Evolutionary conservation across 2,329 filamentous ascomycete genomes (phyloP), one percentile per base, ranked within the genome.

Genomic region (Penicillium sp.): DNA sequence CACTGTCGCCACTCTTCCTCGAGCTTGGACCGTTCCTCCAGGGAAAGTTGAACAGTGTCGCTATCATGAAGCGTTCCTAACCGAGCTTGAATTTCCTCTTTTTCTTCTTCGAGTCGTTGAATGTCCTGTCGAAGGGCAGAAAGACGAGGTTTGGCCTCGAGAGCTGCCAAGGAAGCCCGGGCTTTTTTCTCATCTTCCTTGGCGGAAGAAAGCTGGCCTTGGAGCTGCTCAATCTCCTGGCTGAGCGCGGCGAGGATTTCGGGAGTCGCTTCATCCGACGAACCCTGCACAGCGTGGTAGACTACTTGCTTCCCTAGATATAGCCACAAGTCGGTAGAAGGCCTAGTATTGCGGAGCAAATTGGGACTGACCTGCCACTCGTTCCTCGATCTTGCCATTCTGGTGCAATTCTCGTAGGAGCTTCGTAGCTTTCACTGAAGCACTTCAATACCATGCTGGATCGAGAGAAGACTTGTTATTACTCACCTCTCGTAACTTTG

Each of bases 381-480:
- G 78, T 43, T 78, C 80, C 59, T 80, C 80, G 37, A 87, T 80
- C 56, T 80, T 68, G 9, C 78, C 78, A 37, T 74, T 75, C 56
- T 84, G 81, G 52, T 82, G 78, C 64, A 87, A 70, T 51, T 85
- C 82, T 58, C 82, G 83, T 29, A 87, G 69, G 28, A 80, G 62
- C 66, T 85, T 87, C 25, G 76, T 76, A 23, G 82, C 76, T 38
- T 80, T 74, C 10, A 81, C 80, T 61, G 39, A 15, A 8, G 10
- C 4, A 40, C 27, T 2, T 27, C 20, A 31, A 38, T 23, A 48
- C 28, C 27, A 20, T 10, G 25, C 31, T 32, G 38, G 18, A 39
- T 20, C 27, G 31, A 27, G n/a, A 12, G 13, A 45, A 32, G 31
- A 12, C 15, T 13, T 3, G 24, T 5, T 33, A 4, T 33, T 54